A percentile compares a stretch with the other conserved stretches of the same genome.
Evolutionary conservation across 257 asterid genomes (phyloP).

Genomic region (Solanum lycopersicoides): DNA sequence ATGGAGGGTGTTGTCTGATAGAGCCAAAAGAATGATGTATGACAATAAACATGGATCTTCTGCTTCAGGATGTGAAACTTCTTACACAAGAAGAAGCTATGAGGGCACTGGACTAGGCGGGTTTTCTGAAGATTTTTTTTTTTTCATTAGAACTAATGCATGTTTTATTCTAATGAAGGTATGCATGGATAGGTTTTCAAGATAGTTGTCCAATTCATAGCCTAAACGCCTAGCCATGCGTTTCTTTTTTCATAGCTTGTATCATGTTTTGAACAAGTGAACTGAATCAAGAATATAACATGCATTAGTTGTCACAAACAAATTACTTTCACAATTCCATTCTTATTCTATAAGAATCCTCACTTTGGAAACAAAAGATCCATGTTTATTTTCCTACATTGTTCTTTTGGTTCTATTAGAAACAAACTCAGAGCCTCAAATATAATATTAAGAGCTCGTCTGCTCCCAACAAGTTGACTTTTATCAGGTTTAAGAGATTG

Average conservation of each 20-base stretch:
- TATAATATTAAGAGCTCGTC: not conserved
- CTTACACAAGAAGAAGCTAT: not conserved
- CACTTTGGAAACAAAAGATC: not conserved
- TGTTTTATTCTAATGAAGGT: too few relatives aligned
- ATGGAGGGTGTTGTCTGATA: not conserved
- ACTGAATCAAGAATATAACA: constrained; percentile 2
- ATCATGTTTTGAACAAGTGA: not conserved
- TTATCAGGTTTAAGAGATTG: not conserved
- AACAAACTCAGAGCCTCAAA: not conserved
- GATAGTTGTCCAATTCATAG: not conserved
- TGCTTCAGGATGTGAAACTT: not conserved
- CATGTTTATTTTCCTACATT: not conserved
- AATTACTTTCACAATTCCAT: not conserved
- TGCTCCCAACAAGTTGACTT: not conserved
- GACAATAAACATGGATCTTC: not conserved
- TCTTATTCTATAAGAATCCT: not conserved
- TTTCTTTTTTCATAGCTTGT: constrained; percentile 25
- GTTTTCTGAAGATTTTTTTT: too few relatives aligned
- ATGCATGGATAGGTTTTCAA: not conserved
- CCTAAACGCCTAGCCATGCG: not conserved
- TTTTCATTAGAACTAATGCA: not conserved
- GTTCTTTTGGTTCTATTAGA: not conserved
- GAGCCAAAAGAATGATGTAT: not conserved
- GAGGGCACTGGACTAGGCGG: not conserved
- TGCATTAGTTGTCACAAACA: not conserved